Evolutionary conservation across 2,329 filamentous ascomycete genomes (phyloP), one percentile per base, ranked within the genome.

Genomic region (Cladophialophora exuberans): DNA sequence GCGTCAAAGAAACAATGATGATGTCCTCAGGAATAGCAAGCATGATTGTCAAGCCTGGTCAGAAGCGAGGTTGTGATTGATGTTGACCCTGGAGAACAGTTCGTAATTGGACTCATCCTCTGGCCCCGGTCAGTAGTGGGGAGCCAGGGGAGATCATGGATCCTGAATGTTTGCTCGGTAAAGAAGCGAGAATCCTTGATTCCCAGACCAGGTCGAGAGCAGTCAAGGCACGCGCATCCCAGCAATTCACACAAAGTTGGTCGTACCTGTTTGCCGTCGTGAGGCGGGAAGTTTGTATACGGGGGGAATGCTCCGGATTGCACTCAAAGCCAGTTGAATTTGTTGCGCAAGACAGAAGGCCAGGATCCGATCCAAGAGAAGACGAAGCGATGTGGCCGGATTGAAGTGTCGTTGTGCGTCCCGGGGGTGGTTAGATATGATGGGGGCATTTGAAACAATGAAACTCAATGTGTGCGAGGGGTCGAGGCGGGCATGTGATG

Each of bases 401-500:
- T 23, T 28, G 23, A 39, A 20, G 26, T 33, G 36, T 45, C 42
- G 43, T 53, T 20, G 30, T 28, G 47, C 33, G 30, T 9, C 48
- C 22, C 38, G 26, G 36, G 18, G 26, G 52, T 46, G n/a, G n/a
- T n/a, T n/a, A 35, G 54, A 56, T 52, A 52, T 52, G 33, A 48
- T 33, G 35, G 41, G 48, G 31, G n/a, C n/a, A 46, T 48, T 51
- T 36, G 47, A 49, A 51, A 46, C 42, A 30, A 42, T 53, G 42
- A 52, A 42, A 52, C 49, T 36, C 33, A 52, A 42, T 22, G 42
- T 42, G 45, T 52, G 38, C 35, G 52, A 58, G 55, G 52, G 58
- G 52, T 48, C 25, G 50, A 46, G 36, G 48, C 49, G 54, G 39
- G 49, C 51, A 57, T 50, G 58, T 53, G 54, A 61, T 52, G 42